phyloP scores from a whole-genome alignment of 257 asterid genomes.

The Salvia miltiorrhiza region DNA sequence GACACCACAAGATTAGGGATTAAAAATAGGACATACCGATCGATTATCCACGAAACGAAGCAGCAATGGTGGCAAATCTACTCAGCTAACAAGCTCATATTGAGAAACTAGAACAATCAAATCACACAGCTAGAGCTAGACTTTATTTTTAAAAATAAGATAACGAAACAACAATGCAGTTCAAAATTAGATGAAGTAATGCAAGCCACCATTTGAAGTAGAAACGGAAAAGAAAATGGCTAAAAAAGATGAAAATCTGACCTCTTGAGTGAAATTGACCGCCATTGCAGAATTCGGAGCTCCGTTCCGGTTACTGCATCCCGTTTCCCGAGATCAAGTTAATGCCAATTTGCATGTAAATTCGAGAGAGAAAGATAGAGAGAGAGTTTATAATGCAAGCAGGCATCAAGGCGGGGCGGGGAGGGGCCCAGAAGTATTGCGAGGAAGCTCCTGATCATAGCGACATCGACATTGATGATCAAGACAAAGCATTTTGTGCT shows the following conservation, averaged over 20 bases:
- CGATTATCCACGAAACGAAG: background rate
- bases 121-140: slow-evolving; percentile 12
- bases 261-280: slow-evolving; percentile 33
- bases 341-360: slow-evolving; percentile 22
- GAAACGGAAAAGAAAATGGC: background rate
- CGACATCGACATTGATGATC: slow-evolving; percentile 15
- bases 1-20: background rate
- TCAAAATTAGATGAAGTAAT: background rate
- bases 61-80: slow-evolving; percentile 11
- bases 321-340: background rate
- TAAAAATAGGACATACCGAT: too few species aligned
- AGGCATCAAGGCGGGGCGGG: background rate
- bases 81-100: background rate
- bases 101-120: slow-evolving; percentile 6
- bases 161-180: background rate
- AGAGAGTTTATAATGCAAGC: too few species aligned
- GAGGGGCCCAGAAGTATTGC: slow-evolving; percentile 6
- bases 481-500: slow-evolving; percentile 35
- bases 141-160: background rate
- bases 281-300: slow-evolving; percentile 30
- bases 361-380: background rate
- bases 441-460: slow-evolving; percentile 29
- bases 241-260: background rate
- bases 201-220: background rate
- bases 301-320: slow-evolving; percentile 5